Base-by-base conservation (phyloP, 2,329 filamentous ascomycete species). In the Alternaria sp. region DNA sequence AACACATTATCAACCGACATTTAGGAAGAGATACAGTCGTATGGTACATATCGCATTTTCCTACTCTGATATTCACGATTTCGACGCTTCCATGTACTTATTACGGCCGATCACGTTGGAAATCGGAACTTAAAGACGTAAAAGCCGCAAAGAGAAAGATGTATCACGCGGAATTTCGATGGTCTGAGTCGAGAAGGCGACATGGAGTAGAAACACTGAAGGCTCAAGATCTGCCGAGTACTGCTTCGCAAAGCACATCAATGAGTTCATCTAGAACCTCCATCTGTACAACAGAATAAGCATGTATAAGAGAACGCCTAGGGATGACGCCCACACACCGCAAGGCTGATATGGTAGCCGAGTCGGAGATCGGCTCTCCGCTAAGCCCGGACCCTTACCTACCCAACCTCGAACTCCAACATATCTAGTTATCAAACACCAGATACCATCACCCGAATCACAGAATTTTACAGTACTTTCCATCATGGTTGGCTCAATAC, bases 401-500 rank as follows among this genome's bases (percentile, higher is more conserved):
- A 40, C n/a, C 36, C 19, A 52, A 40, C 49, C 30, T 52, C 19
- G 28, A 36, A 23, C 19, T 52, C 49, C 44, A 56, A 23, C 43
- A 56, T 15, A 32, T 4, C 30, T 32, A 32, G 30, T 4, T 4
- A 32, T 56, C 23, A 19, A 26, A 47, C 8, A 17, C 25, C 25
- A 51, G 17, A 25, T 36, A 45, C 11, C 25, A 26, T 25, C 21
- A 25, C n/a, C 12, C 10, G 9, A 10, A 25, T 28, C 43, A 30
- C 23, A 60, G 12, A 44, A 7, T 8, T 10, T 13, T 9, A 50
- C 13, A 46, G 23, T n/a, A 49, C 6, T 30, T 23, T 19, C 11
- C 40, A 72, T 43, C 25, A 81, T 81, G 80, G 74, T 76, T 49
- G 73, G 70, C 57, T 78, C 79, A 25, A 80, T 81, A 25, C 81